A percentile compares a stretch with the other conserved stretches of the same genome.
These are phyloP conservation scores for Tardiomyces digboiensis DNA, from an alignment of 1,139 yeast genomes.

Conservation along the genomic window DNA sequence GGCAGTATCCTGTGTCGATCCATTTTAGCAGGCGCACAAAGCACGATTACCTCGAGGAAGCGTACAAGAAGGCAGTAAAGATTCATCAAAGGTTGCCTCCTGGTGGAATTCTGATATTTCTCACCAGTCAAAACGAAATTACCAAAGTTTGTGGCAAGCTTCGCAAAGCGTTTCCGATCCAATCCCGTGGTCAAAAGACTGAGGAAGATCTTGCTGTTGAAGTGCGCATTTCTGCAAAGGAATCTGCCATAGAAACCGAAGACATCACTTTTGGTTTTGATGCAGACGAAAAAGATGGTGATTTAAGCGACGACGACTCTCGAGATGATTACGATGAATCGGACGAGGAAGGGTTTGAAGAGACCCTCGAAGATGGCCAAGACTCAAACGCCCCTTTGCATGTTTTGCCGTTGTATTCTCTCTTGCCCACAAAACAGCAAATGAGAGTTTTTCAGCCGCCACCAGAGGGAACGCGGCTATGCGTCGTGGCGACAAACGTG, in stretches of 20 bases:
- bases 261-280: slow-evolving; percentile 70
- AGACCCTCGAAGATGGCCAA: slow-evolving; percentile 64
- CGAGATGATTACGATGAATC: slow-evolving; percentile 40
- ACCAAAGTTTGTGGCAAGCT: slow-evolving; percentile 62
- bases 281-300: slow-evolving; percentile 20
- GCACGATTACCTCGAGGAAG: slow-evolving; percentile 76
- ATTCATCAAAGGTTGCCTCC: slow-evolving; percentile 83
- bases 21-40: slow-evolving; percentile 83
- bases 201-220: slow-evolving; percentile 31
- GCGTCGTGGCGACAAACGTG: slow-evolving; percentile 94
- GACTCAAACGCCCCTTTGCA: slow-evolving; percentile 73
- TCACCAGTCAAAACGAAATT: slow-evolving; percentile 95
- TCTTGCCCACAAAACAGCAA: slow-evolving; percentile 88
- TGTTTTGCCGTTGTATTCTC: slow-evolving; percentile 86
- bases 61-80: slow-evolving; percentile 74
- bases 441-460: slow-evolving; percentile 86
- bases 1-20: slow-evolving; percentile 90
- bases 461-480: slow-evolving; percentile 75
- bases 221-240: slow-evolving; percentile 47
- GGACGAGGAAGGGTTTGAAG: slow-evolving; percentile 91
- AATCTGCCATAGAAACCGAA: slow-evolving; percentile 73
- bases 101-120: slow-evolving; percentile 85
- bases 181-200: slow-evolving; percentile 1
- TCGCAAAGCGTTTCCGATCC: slow-evolving; percentile 55
- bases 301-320: slow-evolving; percentile 38